phyloP scores from a whole-genome alignment of 1,284 basidiomycete species.

The Heterobasidion parviporum region DNA sequence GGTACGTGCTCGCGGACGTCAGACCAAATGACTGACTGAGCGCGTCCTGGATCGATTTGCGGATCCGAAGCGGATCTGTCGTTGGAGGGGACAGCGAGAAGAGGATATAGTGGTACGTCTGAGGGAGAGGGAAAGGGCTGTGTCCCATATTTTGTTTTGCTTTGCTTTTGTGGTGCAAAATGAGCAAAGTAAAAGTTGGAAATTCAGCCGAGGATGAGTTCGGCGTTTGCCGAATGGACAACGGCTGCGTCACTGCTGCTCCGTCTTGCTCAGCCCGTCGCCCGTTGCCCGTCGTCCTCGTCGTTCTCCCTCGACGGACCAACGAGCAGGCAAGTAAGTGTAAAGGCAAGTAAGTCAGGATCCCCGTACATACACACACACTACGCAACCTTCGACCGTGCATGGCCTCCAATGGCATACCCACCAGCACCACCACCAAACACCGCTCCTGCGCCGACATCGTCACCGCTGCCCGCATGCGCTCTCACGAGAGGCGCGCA shows the following conservation, averaged over 20 bases:
- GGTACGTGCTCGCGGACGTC: constrained; percentile 28
- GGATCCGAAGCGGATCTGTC: constrained; percentile 27
- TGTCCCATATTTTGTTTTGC: too few species aligned
- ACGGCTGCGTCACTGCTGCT: too few species aligned
- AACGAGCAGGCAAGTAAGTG: too few species aligned
- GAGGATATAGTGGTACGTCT: constrained; percentile 29
- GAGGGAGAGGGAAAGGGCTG: constrained; percentile 2
- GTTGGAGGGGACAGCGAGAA: constrained; percentile 26
- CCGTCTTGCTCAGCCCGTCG: background rate
- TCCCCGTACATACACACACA: too few species aligned
- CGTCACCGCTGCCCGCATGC: background rate
- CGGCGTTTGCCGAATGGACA: too few species aligned
- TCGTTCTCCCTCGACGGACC: background rate
- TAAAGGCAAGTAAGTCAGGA: too few species aligned
- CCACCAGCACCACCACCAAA: background rate
- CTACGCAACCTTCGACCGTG: background rate
- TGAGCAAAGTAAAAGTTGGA: too few species aligned
- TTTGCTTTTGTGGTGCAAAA: too few species aligned
- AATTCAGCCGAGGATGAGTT: too few species aligned
- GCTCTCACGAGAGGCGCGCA: constrained; percentile 25
- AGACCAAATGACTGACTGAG: constrained; percentile 33
- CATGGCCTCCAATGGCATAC: background rate
- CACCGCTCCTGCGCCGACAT: background rate
- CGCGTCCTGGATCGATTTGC: constrained; percentile 35
- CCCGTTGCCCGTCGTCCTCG: background rate